A percentile compares a stretch with the other conserved stretches of the same genome.
Evolutionary conservation across 176 grass and related monocot genomes (phyloP).

Genomic region (Otatea glauca): DNA sequence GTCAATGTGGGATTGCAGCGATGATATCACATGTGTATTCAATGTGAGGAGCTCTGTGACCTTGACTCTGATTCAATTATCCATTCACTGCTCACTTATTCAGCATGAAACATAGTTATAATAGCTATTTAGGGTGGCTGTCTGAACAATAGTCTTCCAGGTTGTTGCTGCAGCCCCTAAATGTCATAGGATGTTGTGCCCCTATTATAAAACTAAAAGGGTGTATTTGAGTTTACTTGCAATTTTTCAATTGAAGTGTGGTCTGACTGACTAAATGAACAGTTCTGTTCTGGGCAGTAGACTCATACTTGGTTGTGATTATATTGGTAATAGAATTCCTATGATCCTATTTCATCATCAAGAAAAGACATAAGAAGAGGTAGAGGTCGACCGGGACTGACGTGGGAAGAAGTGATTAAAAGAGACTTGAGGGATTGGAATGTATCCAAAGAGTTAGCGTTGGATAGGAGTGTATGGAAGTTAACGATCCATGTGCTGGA

Average conservation of each 20-base stretch:
- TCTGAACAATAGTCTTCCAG: neutral
- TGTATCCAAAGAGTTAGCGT: no score
- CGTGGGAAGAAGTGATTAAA: no score
- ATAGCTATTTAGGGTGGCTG: neutral
- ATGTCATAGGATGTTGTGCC: neutral
- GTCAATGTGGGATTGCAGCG: neutral
- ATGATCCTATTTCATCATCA: constrained; percentile 24
- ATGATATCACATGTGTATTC: neutral
- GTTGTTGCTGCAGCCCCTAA: neutral
- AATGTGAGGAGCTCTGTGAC: neutral
- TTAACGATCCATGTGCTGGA: no score
- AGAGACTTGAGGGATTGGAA: no score
- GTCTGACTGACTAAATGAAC: neutral
- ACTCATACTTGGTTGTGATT: constrained; percentile 14
- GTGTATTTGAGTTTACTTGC: neutral
- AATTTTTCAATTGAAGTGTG: neutral
- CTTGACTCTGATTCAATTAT: neutral
- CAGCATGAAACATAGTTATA: neutral
- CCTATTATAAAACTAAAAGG: neutral
- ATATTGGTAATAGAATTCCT: constrained; percentile 29
- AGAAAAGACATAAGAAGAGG: no score
- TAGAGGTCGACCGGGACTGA: no score
- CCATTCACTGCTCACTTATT: neutral
- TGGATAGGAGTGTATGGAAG: no score
- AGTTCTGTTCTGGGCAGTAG: neutral